Base-by-base conservation (phyloP, 352 stramenopile genomes). In the Peronospora belbahrii region DNA sequence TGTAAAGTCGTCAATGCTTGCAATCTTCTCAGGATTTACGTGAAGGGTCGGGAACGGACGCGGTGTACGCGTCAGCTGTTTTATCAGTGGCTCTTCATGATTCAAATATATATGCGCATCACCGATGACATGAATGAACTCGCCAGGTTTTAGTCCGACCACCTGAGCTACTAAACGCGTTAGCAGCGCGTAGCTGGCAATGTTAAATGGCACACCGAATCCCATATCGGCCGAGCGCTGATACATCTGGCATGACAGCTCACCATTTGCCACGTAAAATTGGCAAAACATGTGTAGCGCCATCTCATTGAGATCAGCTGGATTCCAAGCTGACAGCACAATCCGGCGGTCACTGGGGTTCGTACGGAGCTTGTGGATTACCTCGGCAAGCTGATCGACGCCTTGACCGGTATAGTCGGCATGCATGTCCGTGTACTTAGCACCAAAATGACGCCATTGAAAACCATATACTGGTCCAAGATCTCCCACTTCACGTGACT, bases 151-250 rank as follows among this genome's bases (percentile, higher is more conserved):
- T 2, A 98, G 62, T 1, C 79, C 83, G 1, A 82, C 91, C 14
- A 98, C 95, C 46, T 99, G 95, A 2, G 96, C 96, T 17, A 99
- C 67, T 56, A 99, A 78, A 38, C 95, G 83, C 18, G 96, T 99
- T 9, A 99, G 77, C 39, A 99, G 69, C 24, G 96, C 88, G 68
- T 99, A 99, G 38, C 86, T 98, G 8, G 97, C 97, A 71, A 99
- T 99, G 72, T 99, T 99, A 70, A 99, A 99, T 5, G 97, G 97
- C 25, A 99, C 97, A 6, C 97, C 97, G 19, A 99, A 84, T 5
- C 96, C 96, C 94, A 99, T 99, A 69, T 99, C 97, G 14, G 95
- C 96, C 38, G 89, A 98, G 15, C 97, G 91, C 76, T 99, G 97
- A 67, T 99, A 99, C 97, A 99, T 99, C 67, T 94, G 84, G 34